Evolutionary conservation across 2,329 filamentous ascomycete species (phyloP), one percentile per base, ranked within the genome.

Genomic region (Lasiodiplodia theobromae): DNA sequence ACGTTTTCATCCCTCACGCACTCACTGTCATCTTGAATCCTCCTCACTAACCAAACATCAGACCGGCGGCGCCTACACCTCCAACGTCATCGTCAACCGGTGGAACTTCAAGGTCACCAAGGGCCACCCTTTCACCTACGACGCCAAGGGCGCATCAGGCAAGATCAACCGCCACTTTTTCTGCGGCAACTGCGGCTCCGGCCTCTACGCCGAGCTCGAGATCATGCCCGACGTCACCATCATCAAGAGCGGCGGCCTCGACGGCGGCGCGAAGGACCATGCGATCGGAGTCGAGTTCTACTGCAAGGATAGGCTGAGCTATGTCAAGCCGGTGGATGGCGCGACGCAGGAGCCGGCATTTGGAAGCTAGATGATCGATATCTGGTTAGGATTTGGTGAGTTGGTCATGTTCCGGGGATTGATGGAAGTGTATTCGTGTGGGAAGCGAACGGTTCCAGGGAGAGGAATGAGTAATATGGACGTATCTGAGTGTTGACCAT

Each of bases 111-210:
- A 80, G 38, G 78, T 87, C 28, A 85, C 81, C 60, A 83, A 86
- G 72, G 86, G 85, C 40, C 78, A 76, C 4, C 83, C 84, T 16
- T 85, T 82, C 70, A 72, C 79, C 37, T 87, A 81, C 73, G 84
- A 87, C 70, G 75, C 77, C 18, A 77, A 73, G 0, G 86, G 85
- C 3, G 81, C 74, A 44, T 85, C 83, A 0, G 86, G 86, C 37
- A 87, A 87, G 73, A 78, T 82, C 70, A 87, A 87, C 77, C 84
- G 82, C 71, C 86, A 87, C 73, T 86, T 82, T 77, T 88, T 88
- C 79, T 87, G 86, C 73, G 70, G 76, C 18, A 83, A 74, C 69
- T 88, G 86, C 71, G 86, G 86, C 21, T 85, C 81, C 28, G 66
- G 66, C 66, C 57, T 68, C 14, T 68, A 44, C 56, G 57, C 66